These are phyloP conservation scores for Aspergillus persii DNA, from an alignment of 2,329 filamentous ascomycete species.

Conservation along the genomic window DNA sequence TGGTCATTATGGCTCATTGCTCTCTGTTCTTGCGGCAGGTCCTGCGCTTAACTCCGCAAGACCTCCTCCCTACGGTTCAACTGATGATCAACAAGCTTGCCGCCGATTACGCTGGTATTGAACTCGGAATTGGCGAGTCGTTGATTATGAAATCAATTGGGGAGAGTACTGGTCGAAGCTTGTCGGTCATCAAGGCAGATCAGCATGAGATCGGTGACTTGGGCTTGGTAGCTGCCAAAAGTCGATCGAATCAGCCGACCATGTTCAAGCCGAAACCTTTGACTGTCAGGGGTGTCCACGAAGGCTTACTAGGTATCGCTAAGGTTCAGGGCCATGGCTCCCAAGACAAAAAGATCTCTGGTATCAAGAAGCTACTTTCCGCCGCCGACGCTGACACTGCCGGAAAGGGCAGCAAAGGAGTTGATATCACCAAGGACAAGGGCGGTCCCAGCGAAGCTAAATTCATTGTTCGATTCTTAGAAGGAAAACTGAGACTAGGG, in stretches of 20 bases:
- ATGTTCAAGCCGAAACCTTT: slow-evolving; percentile 97
- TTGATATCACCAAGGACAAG: slow-evolving; percentile 89
- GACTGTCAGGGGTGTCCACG: slow-evolving; percentile 81
- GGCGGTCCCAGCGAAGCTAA: slow-evolving; percentile 94
- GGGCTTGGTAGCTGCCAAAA: slow-evolving; percentile 91
- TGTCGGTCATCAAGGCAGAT: slow-evolving; percentile 88
- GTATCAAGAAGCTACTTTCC: slow-evolving; percentile 95
- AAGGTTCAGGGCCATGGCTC: slow-evolving; percentile 82
- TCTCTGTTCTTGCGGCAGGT: slow-evolving; percentile 90
- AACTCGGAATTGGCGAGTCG: slow-evolving; percentile 97
- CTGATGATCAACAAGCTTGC: slow-evolving; percentile 98
- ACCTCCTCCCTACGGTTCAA: slow-evolving; percentile 82
- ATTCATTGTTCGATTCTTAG: slow-evolving; percentile 85
- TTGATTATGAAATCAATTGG: slow-evolving; percentile 98
- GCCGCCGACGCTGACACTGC: slow-evolving; percentile 72
- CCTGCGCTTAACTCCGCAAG: slow-evolving; percentile 81
- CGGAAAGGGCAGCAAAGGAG: slow-evolving; percentile 61
- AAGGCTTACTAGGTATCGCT: slow-evolving; percentile 83
- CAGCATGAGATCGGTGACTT: slow-evolving; percentile 96
- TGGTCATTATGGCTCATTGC: slow-evolving; percentile 86
- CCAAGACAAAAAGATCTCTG: slow-evolving; percentile 85
- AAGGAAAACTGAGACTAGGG: slow-evolving; percentile 89
- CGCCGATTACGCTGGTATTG: slow-evolving; percentile 92
- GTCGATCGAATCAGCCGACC: slow-evolving; percentile 88
- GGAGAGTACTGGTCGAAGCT: slow-evolving; percentile 83